Conservation (phyloP, 73 alveolate species). For the Paramecium octaurelia region DNA sequence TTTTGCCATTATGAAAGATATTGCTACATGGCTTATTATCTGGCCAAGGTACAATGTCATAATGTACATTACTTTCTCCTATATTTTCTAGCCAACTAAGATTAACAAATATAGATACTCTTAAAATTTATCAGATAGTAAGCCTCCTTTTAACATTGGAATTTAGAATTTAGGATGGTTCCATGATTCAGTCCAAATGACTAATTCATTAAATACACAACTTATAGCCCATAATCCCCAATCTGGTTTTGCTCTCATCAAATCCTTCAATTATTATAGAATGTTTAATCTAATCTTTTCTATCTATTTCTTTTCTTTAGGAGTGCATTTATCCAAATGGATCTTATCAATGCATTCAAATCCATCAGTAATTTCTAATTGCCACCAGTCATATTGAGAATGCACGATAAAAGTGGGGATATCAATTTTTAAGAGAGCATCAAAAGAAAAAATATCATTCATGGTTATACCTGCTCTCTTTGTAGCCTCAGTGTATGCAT, state of each 20-base stretch:
- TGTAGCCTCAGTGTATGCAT: neutral
- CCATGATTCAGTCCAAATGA: slow-evolving; percentile 34
- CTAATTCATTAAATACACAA: slow-evolving; percentile 20
- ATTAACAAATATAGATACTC: neutral
- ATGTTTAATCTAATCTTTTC: neutral
- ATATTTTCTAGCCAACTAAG: neutral
- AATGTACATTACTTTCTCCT: neutral
- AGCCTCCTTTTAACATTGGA: neutral
- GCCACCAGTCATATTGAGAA: slow-evolving; percentile 47
- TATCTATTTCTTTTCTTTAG: slow-evolving; percentile 6
- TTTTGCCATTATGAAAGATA: neutral
- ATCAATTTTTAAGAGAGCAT: neutral
- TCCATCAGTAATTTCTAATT: neutral
- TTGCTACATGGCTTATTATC: slow-evolving; percentile 10
- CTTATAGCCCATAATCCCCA: slow-evolving; percentile 3
- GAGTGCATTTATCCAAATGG: slow-evolving; percentile 21
- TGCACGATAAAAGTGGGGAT: neutral
- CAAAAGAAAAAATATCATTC: neutral
- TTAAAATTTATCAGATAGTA: neutral
- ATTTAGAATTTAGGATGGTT: neutral
- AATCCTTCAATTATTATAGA: neutral
- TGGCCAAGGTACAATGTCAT: slow-evolving; percentile 6
- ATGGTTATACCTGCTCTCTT: neutral
- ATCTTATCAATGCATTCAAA: neutral
- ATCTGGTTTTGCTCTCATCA: neutral